These are phyloP conservation scores for Hura crepitans DNA, from an alignment of 441 rosid species.

Conservation along the genomic window DNA sequence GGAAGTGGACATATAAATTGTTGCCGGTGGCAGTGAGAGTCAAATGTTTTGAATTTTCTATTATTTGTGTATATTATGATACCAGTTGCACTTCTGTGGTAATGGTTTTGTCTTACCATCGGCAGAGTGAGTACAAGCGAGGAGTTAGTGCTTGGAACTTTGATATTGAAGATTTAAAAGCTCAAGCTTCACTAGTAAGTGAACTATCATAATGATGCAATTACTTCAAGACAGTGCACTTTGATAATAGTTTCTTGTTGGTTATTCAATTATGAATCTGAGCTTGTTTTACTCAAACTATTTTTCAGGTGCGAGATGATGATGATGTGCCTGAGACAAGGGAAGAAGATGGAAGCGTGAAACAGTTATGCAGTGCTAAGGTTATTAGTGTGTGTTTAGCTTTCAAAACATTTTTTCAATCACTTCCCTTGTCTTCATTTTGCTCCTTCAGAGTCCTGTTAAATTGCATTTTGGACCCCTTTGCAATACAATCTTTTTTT, in stretches of 20 bases:
- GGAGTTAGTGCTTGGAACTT: conserved; percentile 99
- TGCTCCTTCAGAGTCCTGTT: background rate
- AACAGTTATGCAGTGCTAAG: conserved; percentile 41
- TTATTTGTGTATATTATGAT: background rate
- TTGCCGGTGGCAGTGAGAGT: background rate
- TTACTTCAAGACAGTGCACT: conserved; percentile 4
- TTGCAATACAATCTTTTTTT: conserved; percentile 15
- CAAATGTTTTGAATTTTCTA: background rate
- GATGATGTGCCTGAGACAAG: conserved; percentile 53
- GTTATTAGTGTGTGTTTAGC: conserved; percentile 26
- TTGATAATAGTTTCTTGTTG: conserved; percentile 8
- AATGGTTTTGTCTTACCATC: conserved; percentile 21
- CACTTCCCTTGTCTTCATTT: background rate
- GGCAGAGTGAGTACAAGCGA: conserved; percentile 91
- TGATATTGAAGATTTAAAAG: conserved; percentile 86
- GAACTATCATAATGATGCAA: conserved; percentile 14
- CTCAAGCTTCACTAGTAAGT: conserved; percentile 87
- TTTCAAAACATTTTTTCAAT: background rate
- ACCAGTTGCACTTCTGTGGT: conserved; percentile 3
- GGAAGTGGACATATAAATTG: background rate
- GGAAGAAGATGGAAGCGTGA: conserved; percentile 54
- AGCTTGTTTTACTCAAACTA: conserved; percentile 19
- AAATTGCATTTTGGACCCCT: background rate
- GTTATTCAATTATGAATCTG: conserved; percentile 13
- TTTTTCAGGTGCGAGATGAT: conserved; percentile 69